phyloP scores from a whole-genome alignment of 352 stramenopile genomes.

The Pythium dissimile region DNA sequence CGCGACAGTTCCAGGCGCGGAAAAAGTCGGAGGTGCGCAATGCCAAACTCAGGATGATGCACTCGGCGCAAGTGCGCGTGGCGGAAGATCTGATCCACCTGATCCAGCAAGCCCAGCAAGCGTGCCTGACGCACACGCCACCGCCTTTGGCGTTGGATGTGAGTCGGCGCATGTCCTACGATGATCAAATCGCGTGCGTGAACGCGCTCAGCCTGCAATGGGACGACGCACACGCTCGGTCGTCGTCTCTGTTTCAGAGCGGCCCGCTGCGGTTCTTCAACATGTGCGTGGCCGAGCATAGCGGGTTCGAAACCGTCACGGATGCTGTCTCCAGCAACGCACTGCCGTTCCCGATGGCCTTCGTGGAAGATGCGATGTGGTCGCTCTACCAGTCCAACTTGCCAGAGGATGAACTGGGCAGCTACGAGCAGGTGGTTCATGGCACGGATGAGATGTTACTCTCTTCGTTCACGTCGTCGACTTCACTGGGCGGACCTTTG shows the following conservation, averaged over 20 bases:
- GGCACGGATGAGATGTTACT: neutral
- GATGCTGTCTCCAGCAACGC: conserved; percentile 7
- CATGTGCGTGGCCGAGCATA: neutral
- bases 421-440: neutral
- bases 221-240: neutral
- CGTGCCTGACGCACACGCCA: neutral
- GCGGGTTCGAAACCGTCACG: neutral
- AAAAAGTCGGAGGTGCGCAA: conserved; percentile 17
- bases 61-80: conserved; percentile 2
- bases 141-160: neutral
- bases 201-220: neutral
- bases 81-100: conserved; percentile 9
- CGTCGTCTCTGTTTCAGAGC: neutral
- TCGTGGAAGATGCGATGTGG: conserved; percentile 12
- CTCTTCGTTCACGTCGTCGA: neutral
- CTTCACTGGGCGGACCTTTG: neutral
- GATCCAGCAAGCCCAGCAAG: neutral
- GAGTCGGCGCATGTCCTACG: neutral
- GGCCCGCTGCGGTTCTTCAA: neutral
- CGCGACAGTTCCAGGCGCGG: conserved; percentile 20
- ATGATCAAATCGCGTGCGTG: neutral
- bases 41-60: conserved; percentile 5
- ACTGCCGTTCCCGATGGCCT: neutral
- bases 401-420: neutral
- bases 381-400: neutral